Percentiles rank a stretch among this genome's conserved stretches.
These are phyloP conservation scores for Chlorokybus atmophyticus DNA, from an alignment of 139 green algal species.

Conservation along the genomic window DNA sequence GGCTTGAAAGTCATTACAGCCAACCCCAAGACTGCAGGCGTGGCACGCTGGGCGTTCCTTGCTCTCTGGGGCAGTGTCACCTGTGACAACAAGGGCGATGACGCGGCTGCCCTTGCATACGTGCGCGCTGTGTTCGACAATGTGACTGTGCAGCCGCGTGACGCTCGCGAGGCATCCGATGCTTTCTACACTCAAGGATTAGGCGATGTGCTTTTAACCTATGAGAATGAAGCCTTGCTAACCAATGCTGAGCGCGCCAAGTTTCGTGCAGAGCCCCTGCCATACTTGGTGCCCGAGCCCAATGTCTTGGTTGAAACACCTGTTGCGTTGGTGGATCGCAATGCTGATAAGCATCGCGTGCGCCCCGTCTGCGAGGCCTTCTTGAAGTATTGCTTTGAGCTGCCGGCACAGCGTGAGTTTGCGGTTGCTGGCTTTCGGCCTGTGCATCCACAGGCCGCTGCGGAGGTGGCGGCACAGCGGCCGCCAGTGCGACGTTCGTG, in stretches of 20 bases:
- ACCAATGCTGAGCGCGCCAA: too few species aligned
- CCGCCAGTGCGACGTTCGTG: too few species aligned
- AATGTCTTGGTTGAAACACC: slow-evolving; percentile 39
- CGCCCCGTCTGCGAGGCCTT: neutral
- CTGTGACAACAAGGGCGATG: neutral
- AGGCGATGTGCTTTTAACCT: slow-evolving; percentile 70
- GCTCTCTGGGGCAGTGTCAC: slow-evolving; percentile 57
- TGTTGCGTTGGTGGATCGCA: slow-evolving; percentile 31
- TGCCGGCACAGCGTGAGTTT: neutral
- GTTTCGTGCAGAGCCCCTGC: too few species aligned
- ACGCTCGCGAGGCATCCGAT: slow-evolving; percentile 57
- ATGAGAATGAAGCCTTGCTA: slow-evolving; percentile 77
- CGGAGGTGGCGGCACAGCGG: too few species aligned
- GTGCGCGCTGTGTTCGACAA: slow-evolving; percentile 51
- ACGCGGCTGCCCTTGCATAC: slow-evolving; percentile 4
- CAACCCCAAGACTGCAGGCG: slow-evolving; percentile 77
- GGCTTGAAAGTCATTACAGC: slow-evolving; percentile 50
- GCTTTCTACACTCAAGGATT: slow-evolving; percentile 71
- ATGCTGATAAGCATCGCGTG: slow-evolving; percentile 28
- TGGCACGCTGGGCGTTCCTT: slow-evolving; percentile 75
- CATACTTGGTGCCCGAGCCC: slow-evolving; percentile 50
- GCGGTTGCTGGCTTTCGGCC: neutral
- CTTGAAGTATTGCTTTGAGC: neutral
- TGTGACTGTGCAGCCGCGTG: slow-evolving; percentile 55
- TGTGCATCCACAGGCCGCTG: too few species aligned